These are phyloP conservation scores for Solanum chacoense DNA, from an alignment of 305 asterid species.

Conservation along the genomic window DNA sequence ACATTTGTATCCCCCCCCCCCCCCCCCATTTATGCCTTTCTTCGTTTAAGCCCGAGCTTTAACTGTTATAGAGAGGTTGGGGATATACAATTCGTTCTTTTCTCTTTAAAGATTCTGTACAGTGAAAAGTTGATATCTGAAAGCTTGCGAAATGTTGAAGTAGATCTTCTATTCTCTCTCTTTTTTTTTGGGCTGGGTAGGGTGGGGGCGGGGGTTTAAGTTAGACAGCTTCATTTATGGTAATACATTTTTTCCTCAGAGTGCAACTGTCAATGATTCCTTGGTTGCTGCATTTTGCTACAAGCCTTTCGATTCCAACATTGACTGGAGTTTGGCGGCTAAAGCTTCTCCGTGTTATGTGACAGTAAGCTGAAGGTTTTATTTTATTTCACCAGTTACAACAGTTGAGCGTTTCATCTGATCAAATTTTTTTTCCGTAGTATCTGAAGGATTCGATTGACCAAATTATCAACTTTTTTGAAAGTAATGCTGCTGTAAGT, in stretches of 20 bases:
- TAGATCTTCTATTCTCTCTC: neutral
- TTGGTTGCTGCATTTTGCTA: conserved; percentile 79
- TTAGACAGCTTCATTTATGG: neutral
- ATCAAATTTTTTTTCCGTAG: conserved; percentile 32
- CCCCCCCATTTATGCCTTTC: neutral
- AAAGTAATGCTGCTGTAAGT: conserved; percentile 75
- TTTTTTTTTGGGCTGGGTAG: neutral
- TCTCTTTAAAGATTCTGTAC: neutral
- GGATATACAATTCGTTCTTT: neutral
- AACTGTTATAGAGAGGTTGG: neutral
- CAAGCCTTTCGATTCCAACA: conserved; percentile 75
- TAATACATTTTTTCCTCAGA: conserved; percentile 37
- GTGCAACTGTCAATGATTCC: conserved; percentile 75
- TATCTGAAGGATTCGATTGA: conserved; percentile 82
- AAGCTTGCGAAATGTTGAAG: neutral
- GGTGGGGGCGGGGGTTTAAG: neutral
- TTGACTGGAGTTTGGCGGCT: conserved; percentile 92
- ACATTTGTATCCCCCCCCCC: neutral
- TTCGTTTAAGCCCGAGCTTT: neutral
- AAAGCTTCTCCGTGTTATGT: conserved; percentile 95
- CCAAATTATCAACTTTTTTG: conserved; percentile 66
- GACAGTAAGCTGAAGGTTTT: conserved; percentile 50
- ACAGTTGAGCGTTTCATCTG: neutral
- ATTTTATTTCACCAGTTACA: conserved; percentile 5
- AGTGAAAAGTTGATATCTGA: neutral